Base-by-base conservation (phyloP, 495 filamentous ascomycete species). In the Acidomyces sp. region DNA sequence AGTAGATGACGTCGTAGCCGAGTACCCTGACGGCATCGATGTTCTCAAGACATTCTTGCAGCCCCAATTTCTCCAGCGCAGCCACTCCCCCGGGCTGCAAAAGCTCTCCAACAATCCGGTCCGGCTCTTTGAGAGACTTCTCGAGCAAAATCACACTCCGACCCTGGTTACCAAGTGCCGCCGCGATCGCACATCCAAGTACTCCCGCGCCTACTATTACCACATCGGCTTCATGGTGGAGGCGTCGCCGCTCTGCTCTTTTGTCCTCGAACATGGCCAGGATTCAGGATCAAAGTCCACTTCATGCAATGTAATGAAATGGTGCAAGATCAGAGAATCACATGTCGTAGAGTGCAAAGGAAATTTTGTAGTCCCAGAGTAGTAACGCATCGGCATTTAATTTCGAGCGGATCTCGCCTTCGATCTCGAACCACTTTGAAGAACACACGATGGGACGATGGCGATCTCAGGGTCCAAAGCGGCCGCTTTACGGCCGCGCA, bases 31-130 rank as follows among this genome's bases (percentile, higher is more conserved):
- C 71, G 1, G 85, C 76, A 54, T 96, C 90, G 51, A 97, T 96
- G 12, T 63, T 81, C 39, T 97, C 87, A 12, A 97, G 65, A 55
- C 86, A 94, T 45, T 83, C 73, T 54, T 59, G 41, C 37, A 97
- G 60, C 5, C 92, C 92, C 37, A 97, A 64, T 49, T 79, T 75
- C 53, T 78, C 69, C 46, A 97, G 67, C 15, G 92, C 86, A 30
- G 68, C 62, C 27, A 93, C 77, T 29, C 90, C 90, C 22, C 90
- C 90, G 3, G 90, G 90, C 58, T 97, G 90, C 55, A 97, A 63
- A 43, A 97, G 62, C 65, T 97, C 90, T 39, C 90, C 90, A 16
- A 97, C 87, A 53, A 97, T 97, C 40, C 90, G 78, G 65, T 96
- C 85, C 10, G 90, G 90, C 64, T 95, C 83, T 62, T 88, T 86